Evolutionary conservation across 371 early-diverging fungal species (phyloP).

Genomic region (Blakeslea trispora): DNA sequence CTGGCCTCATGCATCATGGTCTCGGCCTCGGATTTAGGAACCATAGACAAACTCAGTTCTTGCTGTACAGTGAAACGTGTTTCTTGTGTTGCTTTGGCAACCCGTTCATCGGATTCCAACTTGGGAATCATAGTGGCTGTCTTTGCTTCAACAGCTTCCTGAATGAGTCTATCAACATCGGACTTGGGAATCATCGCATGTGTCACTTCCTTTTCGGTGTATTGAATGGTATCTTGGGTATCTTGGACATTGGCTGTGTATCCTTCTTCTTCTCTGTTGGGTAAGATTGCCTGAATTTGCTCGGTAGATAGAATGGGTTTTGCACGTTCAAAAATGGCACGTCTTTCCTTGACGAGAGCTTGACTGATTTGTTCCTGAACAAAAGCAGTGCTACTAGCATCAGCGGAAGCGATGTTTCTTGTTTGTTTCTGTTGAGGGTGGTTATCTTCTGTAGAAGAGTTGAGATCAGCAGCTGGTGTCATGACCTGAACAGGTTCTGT

Average conservation of each 20-base stretch:
- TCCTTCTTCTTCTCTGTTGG: background rate
- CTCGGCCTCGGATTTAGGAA: constrained; percentile 7
- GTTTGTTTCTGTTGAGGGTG: too few species aligned
- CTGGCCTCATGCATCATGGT: constrained; percentile 2
- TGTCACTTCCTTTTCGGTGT: background rate
- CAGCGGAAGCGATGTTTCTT: too few species aligned
- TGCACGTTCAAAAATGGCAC: constrained; percentile 16
- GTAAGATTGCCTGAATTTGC: constrained; percentile 15
- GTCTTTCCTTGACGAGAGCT: constrained; percentile 15
- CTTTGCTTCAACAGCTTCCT: constrained; percentile 9
- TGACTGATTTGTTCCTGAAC: constrained; percentile 12
- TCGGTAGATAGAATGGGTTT: constrained; percentile 19
- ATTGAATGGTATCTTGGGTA: background rate
- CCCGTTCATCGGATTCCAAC: background rate
- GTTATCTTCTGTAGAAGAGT: too few species aligned
- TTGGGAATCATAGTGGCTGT: constrained; percentile 13
- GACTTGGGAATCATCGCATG: constrained; percentile 15
- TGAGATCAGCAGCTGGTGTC: too few species aligned
- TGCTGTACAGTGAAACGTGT: constrained; percentile 6
- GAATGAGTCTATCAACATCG: constrained; percentile 15
- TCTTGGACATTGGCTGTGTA: background rate
- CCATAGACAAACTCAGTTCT: constrained; percentile 3
- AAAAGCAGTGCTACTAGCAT: too few species aligned
- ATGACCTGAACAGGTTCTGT: constrained; percentile 19
- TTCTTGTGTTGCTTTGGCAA: background rate